These are phyloP conservation scores for Aspergillus phoenicis DNA, from an alignment of 2,329 filamentous ascomycete species.

Conservation along the genomic window DNA sequence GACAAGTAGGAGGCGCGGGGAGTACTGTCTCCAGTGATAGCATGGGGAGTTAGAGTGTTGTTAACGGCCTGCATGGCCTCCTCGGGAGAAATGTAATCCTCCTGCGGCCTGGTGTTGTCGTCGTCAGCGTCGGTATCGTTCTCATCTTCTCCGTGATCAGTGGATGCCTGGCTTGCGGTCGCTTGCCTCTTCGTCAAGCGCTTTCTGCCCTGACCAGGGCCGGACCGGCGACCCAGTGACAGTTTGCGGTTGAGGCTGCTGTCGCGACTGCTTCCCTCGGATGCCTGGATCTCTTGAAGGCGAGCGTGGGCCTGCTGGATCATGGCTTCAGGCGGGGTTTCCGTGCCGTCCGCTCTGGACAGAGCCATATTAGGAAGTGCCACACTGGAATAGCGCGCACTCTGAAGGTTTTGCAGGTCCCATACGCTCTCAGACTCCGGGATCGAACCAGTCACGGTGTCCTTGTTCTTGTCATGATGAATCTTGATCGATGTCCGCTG, in stretches of 20 bases:
- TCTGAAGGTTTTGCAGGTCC: background rate
- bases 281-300: conserved; percentile 28
- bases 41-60: conserved; percentile 3
- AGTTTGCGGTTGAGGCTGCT: conserved; percentile 37
- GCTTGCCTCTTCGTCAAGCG: background rate
- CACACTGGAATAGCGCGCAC: conserved; percentile 31
- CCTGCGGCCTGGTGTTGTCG: background rate
- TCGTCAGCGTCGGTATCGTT: background rate
- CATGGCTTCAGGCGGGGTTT: background rate
- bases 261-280: conserved; percentile 25
- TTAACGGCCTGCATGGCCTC: conserved; percentile 13
- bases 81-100: conserved; percentile 11
- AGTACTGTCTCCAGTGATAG: background rate
- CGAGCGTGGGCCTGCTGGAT: conserved; percentile 3
- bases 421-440: conserved; percentile 3
- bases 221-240: conserved; percentile 41
- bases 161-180: background rate
- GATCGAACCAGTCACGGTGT: conserved; percentile 11
- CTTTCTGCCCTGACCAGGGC: conserved; percentile 34
- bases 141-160: background rate
- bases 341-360: conserved; percentile 17
- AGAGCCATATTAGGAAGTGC: conserved; percentile 30
- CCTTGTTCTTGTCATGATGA: conserved; percentile 47
- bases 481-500: conserved; percentile 62
- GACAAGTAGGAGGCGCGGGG: conserved; percentile 2